These are phyloP conservation scores for Barnettozyma californica DNA, from an alignment of 805 yeast species.

Conservation along the genomic window DNA sequence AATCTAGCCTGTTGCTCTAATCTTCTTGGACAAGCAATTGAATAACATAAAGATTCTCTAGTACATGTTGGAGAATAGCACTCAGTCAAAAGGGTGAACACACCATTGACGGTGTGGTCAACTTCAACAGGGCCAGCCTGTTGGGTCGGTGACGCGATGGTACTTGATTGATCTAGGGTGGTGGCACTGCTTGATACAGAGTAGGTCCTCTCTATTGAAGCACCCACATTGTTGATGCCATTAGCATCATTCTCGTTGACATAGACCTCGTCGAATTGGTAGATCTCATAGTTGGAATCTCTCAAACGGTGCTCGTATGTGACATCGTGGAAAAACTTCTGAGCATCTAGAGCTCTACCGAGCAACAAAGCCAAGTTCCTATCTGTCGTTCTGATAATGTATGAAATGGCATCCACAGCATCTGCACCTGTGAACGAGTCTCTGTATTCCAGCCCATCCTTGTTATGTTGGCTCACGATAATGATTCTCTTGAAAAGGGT, in stretches of 20 bases:
- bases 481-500: slow-evolving; percentile 65
- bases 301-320: slow-evolving; percentile 90
- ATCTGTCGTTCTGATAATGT: slow-evolving; percentile 84
- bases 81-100: slow-evolving; percentile 85
- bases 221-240: background rate
- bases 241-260: slow-evolving; percentile 29
- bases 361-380: slow-evolving; percentile 82
- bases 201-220: slow-evolving; percentile 26
- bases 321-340: slow-evolving; percentile 90
- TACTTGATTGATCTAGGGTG: slow-evolving; percentile 9
- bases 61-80: slow-evolving; percentile 98
- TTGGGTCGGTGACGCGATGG: slow-evolving; percentile 2
- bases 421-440: slow-evolving; percentile 92
- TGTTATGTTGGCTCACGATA: slow-evolving; percentile 69
- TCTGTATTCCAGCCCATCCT: slow-evolving; percentile 87
- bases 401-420: slow-evolving; percentile 87
- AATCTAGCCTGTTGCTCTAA: slow-evolving; percentile 92
- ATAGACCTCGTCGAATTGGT: slow-evolving; percentile 66
- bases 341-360: slow-evolving; percentile 92
- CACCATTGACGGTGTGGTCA: slow-evolving; percentile 64
- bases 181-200: slow-evolving; percentile 19
- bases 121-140: slow-evolving; percentile 18
- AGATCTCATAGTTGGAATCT: slow-evolving; percentile 83
- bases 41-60: slow-evolving; percentile 80
- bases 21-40: slow-evolving; percentile 94